Evolutionary conservation across 2,329 filamentous ascomycete genomes (phyloP).

Genomic region (Fusarium burgessii): DNA sequence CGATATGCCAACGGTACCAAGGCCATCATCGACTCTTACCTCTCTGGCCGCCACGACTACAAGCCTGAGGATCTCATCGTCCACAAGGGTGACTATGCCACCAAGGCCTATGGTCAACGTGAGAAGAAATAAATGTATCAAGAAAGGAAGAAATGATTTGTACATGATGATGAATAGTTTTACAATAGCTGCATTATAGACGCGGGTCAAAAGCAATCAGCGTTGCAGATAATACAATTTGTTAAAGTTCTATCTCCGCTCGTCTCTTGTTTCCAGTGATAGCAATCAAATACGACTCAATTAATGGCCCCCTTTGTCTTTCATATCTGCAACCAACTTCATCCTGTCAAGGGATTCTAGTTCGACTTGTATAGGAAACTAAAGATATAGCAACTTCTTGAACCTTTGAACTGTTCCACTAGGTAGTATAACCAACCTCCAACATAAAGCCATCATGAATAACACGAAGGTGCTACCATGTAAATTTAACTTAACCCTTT

Average conservation of each 20-base stretch:
- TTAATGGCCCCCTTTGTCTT: too few relatives aligned
- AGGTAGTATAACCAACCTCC: too few relatives aligned
- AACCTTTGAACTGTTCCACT: not conserved
- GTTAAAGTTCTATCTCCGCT: conserved; percentile 27
- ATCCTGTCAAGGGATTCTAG: not conserved
- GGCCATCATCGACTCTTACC: conserved; percentile 91
- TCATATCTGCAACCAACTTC: not conserved
- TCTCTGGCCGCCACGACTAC: conserved; percentile 89
- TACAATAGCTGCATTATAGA: conserved; percentile 37
- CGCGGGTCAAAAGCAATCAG: conserved; percentile 40
- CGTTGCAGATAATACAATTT: conserved; percentile 43
- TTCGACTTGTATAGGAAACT: not conserved
- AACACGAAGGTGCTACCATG: too few relatives aligned
- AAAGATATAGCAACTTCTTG: too few relatives aligned
- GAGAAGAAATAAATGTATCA: conserved; percentile 53
- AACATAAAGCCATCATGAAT: too few relatives aligned
- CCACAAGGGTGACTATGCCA: conserved; percentile 89
- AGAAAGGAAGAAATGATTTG: conserved; percentile 34
- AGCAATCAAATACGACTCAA: too few relatives aligned
- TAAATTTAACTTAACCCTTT: too few relatives aligned
- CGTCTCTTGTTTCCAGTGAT: not conserved
- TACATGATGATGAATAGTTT: conserved; percentile 42
- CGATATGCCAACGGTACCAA: conserved; percentile 90
- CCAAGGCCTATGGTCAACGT: conserved; percentile 89
- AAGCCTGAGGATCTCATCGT: conserved; percentile 91